Evolutionary conservation across 495 filamentous ascomycete species (phyloP), one percentile per base, ranked within the genome.

Genomic region (Aspergillus campestris): DNA sequence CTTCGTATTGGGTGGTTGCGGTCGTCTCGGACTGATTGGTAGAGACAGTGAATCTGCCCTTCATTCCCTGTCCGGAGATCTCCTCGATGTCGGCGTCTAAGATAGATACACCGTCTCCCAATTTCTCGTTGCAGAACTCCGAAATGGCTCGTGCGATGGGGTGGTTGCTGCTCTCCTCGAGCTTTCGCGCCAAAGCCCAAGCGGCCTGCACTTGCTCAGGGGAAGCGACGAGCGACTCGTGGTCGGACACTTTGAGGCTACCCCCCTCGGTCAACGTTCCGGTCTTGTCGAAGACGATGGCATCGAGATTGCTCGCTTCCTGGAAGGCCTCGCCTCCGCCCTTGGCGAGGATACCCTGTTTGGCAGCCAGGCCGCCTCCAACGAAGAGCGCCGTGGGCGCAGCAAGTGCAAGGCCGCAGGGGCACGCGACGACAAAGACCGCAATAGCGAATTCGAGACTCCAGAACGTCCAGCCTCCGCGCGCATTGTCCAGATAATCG

Each of bases 321-420:
- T 97, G 87, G 55, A 97, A 96, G 1, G 92, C 91, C 57, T 95
- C 88, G 18, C 91, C 92, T 12, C 91, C 91, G n/a, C 91, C 91
- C 61, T 92, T 91, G 48, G 89, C 91, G 3, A 97, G 67, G 40
- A 97, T 94, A 5, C 92, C 91, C 56, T 90, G 70, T 51, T 84
- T 82, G 3, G 91, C 91, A 10, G 92, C 91, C 3, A 97, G 61
- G 0, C 89, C 91, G 40, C 86, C 80, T 6, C 91, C 92, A 30
- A 96, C 92, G 57, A 94, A 94, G 28, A 97, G 76, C 2, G 91
- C 91, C 0, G 92, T 96, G 11, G 91, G 91, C 3, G 92, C 89
- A 45, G 91, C 91, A 24, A 97, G 81, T 2, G 83, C 91, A 38
- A 97, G 78, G 13, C 91, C 92, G 52, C 91, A 97, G 9, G 91